Evolutionary conservation across 176 grass and related monocot species (phyloP), one percentile per base, ranked within the genome.

Genomic region (Carex kokanica): DNA sequence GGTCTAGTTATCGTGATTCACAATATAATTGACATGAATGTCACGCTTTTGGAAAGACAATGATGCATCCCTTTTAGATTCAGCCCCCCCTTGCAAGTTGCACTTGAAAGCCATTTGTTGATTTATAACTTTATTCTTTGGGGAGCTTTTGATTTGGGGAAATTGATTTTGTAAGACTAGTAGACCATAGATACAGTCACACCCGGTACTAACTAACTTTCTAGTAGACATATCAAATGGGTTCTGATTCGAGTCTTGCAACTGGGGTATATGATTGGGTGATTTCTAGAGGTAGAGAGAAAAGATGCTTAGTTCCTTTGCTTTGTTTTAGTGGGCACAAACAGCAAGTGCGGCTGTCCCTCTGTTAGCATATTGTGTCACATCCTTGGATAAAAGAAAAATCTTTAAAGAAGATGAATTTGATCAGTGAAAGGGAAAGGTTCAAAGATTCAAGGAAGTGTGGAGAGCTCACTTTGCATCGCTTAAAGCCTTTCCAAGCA

Each of bases 321-420:
- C 78, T 81, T 82, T 82, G 60, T 82, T 67, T 53, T 82, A 82
- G 60, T 82, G 80, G 80, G 80, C 80, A 82, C 80, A 52, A 82
- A 82, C 80, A 82, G 47, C 61, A 82, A 82, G 80, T 64, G 61
- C n/a, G 60, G 61, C 45, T 32, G 38, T 82, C 80, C 60, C 61
- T 82, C 23, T 82, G 63, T 27, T 25, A 82, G 80, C 80, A 82
- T 82, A 67, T 82, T 67, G 60, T 82, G 80, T 82, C 80, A 82
- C 80, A 45, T 82, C 80, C 15, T 53, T 65, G 60, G 45, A 82
- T 68, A 82, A 82, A 82, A 51, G 18, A 16, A 53, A 82, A 82
- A 82, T 68, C 80, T 82, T 67, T 82, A 82, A 82, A 82, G 61
- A 65, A 29, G 31, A 45, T 62, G 60, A 82, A 82, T 82, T 68